Evolutionary conservation across 179 eudicot genomes (phyloP), one percentile per base, ranked within the genome.

Genomic region (Carnegiea gigantea): DNA sequence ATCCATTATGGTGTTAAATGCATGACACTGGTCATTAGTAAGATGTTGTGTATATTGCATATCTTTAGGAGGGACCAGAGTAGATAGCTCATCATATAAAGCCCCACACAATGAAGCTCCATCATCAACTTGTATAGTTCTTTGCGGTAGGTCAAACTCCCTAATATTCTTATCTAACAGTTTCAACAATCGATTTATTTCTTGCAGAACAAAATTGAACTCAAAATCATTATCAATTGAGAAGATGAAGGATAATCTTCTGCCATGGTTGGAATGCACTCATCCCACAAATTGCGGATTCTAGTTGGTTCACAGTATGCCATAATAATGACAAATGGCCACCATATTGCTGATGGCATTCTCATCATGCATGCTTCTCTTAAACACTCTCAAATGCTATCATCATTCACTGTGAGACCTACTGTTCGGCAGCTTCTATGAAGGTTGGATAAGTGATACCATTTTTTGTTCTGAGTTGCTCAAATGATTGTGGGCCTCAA

Each of bases 401-500:
- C 6, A 14, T 77, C 79, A n/a, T 36, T 77, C 10, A 36, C 21
- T 4, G 44, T 60, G 9, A 77, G 54, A 24, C 74, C 60, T 2
- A 78, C 0, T 12, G 12, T 36, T 78, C 59, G 1, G 60, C 44
- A 23, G 60, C 73, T 40, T 51, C 28, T 65, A 24, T 44, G 8
- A 78, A 78, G 1, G 73, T 62, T 30, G 71, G 71, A n/a, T 60
- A 24, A 3, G 54, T 38, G 20, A 60, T 21, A 9, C 79, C 72
- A 60, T 64, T 43, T 1, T 64, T 12, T 5, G 73, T 43, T 26
- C 23, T n/a, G 13, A 62, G 51, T 43, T 64, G 59, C 20, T 78
- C 73, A 64, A 62, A 78, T 40, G 80, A 78, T 24, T 40, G 71
- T 12, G 53, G 80, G 36, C 73, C 80, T 43, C 8, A 14, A 7